Conservation (phyloP, 1,284 basidiomycete genomes). For the Coniferiporia weirii region DNA sequence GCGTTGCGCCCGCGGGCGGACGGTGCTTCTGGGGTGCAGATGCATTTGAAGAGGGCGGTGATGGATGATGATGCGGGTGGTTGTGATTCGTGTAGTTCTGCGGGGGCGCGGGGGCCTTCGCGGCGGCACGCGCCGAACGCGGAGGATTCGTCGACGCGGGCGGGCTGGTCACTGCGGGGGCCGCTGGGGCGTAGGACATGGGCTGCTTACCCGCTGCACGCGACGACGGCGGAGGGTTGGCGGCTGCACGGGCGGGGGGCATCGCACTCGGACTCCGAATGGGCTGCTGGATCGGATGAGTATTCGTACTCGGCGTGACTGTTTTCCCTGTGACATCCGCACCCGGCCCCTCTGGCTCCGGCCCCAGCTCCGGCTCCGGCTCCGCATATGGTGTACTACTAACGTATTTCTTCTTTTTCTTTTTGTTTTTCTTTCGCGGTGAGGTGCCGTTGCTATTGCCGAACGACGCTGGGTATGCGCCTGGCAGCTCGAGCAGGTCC, state of each 20-base stretch:
- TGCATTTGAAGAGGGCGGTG: slow-evolving; percentile 62
- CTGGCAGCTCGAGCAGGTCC: slow-evolving; percentile 22
- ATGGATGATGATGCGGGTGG: slow-evolving; percentile 59
- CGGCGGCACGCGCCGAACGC: slow-evolving; percentile 54
- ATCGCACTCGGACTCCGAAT: slow-evolving; percentile 29
- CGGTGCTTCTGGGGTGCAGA: slow-evolving; percentile 44
- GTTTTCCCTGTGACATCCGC: neutral
- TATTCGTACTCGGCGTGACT: neutral
- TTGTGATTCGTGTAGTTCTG: slow-evolving; percentile 46
- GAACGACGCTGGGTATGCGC: slow-evolving; percentile 12
- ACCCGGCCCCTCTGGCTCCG: neutral
- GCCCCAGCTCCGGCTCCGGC: neutral
- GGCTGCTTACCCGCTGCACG: slow-evolving; percentile 22
- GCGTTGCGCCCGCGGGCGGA: slow-evolving; percentile 33
- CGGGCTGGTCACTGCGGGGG: slow-evolving; percentile 30
- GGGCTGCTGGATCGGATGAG: slow-evolving; percentile 21
- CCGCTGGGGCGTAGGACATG: slow-evolving; percentile 29
- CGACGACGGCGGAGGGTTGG: slow-evolving; percentile 26
- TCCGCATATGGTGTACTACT: neutral
- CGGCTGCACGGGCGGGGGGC: slow-evolving; percentile 35
- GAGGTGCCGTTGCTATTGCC: slow-evolving; percentile 16
- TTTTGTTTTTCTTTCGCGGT: slow-evolving; percentile 32
- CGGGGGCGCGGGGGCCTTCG: slow-evolving; percentile 59
- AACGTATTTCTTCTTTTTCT: slow-evolving; percentile 28
- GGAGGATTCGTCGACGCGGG: slow-evolving; percentile 27